Evolutionary conservation across 345 rosid species (phyloP).

Genomic region (Linum trigynum): DNA sequence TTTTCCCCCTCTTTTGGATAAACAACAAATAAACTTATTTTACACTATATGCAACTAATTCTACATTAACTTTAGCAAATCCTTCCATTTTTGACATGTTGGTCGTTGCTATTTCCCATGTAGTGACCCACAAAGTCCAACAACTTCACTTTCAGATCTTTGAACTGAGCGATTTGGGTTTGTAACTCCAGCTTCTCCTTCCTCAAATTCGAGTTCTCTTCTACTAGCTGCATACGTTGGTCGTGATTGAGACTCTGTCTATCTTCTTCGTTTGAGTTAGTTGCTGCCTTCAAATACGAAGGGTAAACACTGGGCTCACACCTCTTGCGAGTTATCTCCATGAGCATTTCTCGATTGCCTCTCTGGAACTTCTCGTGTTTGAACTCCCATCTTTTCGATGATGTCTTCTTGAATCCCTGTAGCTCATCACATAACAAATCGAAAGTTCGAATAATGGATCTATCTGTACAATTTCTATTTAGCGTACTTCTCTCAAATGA

Average conservation of each 20-base stretch:
- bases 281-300: conserved; percentile 30
- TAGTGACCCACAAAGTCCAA: conserved; percentile 35
- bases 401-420: conserved; percentile 62
- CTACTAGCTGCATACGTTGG: conserved; percentile 9
- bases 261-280: not conserved
- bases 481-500: too few species aligned
- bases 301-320: conserved; percentile 41
- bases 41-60: too few species aligned
- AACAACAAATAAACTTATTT: too few species aligned
- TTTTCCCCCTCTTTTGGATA: too few species aligned
- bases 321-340: conserved; percentile 43
- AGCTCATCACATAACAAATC: not conserved
- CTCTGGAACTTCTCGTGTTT: conserved; percentile 45
- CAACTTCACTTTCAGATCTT: conserved; percentile 33
- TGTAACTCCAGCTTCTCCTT: conserved; percentile 36
- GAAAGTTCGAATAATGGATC: too few species aligned
- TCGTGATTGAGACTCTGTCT: not conserved
- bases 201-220: conserved; percentile 38
- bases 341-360: conserved; percentile 36
- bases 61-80: conserved; percentile 6
- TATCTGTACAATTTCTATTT: too few species aligned
- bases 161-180: conserved; percentile 35
- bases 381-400: conserved; percentile 48
- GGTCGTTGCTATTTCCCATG: conserved; percentile 11
- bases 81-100: conserved; percentile 17